Evolutionary conservation across 179 eudicot species (phyloP), one percentile per base, ranked within the genome.

Genomic region (Nepenthes alata): DNA sequence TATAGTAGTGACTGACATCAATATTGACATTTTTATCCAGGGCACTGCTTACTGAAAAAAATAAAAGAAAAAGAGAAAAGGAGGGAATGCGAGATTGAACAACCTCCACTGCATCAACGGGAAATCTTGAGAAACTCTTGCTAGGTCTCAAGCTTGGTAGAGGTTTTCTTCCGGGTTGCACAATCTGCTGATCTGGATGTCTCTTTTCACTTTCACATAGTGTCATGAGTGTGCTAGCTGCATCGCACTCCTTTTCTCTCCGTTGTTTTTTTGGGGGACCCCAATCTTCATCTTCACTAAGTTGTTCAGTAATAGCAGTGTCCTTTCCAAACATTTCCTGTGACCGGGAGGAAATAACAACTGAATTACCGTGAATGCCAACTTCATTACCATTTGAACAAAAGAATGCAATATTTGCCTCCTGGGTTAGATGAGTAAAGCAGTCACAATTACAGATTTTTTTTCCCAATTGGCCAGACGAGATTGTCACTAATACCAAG

Each of bases 261-360:
- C 81, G 81, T 72, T 78, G 80, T 69, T 77, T 75, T 62, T 72
- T 81, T 53, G 72, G 65, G 53, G 98, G 98, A 60, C 91, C 93
- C 98, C 98, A 93, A 63, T 93, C 98, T 72, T 93, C 98, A 73
- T 93, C 98, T 63, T 93, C 98, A 58, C 90, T 89, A 37, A 65
- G 62, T 67, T 82, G 80, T 64, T 83, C 98, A 61, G 48, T 63
- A 44, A 63, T 62, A 61, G 71, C 61, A 63, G 80, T 72, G 67
- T 83, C 86, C 76, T 81, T 93, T 57, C 95, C 98, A 73, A 93
- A 93, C 95, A 93, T 89, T 81, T 89, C 96, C 96, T 89, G 77
- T 57, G 51, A 62, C 38, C 47, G 66, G 56, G 53, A 47, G 10
- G 39, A 55, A 35, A n/a, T 34, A 16, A 0, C 3, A 25, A 5